Base-by-base conservation (phyloP, 2,329 filamentous ascomycete species). In the Fusarium sp. region DNA sequence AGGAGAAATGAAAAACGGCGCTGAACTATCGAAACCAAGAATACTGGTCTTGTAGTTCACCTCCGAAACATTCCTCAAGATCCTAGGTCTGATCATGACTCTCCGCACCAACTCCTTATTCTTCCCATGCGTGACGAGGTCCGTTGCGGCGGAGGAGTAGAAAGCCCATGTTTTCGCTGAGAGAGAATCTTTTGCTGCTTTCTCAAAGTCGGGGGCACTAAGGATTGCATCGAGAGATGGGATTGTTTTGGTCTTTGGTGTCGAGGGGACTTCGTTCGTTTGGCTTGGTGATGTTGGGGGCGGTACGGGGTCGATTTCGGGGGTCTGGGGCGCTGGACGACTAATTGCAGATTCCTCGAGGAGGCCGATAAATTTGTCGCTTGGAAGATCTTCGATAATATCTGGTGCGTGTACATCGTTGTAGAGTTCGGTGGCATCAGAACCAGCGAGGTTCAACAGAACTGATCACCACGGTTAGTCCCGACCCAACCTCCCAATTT, bases 131-230 rank as follows among this genome's bases (percentile, higher is more conserved):
- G 90, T 88, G 74, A 85, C 85, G 17, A 83, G 80, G 73, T 86
- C 90, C 5, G 89, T 91, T 8, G 90, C 88, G 0, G 90, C 90
- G 4, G 89, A 91, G 15, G 88, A 91, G 76, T 90, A 88, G 73
- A 92, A 92, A 0, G 90, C 90, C 88, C 89, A 92, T 14, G 90
- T 87, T 73, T 92, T 92, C 12, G 85, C 84, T 4, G 85, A 84
- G 40, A 90, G 83, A 3, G 84, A 85, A 30, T 81, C 80, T 14
- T 84, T 83, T 4, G 90, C 90, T 1, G 86, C 88, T 4, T 80
- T 67, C 56, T 88, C 85, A 75, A 92, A 92, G 79, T 92, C 90
- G 0, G 48, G 40, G 3, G 63, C 64, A 2, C 63, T 67, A 0
- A 67, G n/a, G 0, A 67, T 67, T 0, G 55, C 7, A 7, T 67